A percentile compares a stretch with the other conserved stretches of the same genome.
Evolutionary conservation across 768 basidiomycete genomes (phyloP).

Genomic region (Macrocybe gigantea): DNA sequence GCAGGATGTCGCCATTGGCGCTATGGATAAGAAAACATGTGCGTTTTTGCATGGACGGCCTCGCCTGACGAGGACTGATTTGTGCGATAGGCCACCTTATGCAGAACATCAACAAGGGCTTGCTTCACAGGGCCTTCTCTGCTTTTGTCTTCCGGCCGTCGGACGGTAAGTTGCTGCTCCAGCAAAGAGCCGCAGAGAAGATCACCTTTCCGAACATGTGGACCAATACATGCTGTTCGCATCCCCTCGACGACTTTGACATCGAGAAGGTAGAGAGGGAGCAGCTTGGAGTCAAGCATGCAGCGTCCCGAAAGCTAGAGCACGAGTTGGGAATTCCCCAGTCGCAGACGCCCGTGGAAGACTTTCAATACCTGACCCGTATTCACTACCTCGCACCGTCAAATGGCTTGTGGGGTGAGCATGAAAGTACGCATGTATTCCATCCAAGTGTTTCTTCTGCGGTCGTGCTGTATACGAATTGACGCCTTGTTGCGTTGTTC

Average conservation of each 20-base stretch:
- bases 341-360: constrained; percentile 68
- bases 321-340: constrained; percentile 94
- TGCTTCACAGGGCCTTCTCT: constrained; percentile 97
- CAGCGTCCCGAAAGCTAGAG: constrained; percentile 93
- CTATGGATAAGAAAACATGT: constrained; percentile 97
- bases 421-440: constrained; percentile 65
- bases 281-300: constrained; percentile 79
- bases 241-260: constrained; percentile 90
- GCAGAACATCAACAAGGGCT: constrained; percentile 91
- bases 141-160: constrained; percentile 94
- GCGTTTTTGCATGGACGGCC: constrained; percentile 10
- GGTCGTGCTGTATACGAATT: neutral
- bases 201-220: constrained; percentile 99
- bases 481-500: constrained; percentile 1
- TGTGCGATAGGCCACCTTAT: constrained; percentile 79
- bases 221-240: constrained; percentile 99
- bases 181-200: constrained; percentile 96
- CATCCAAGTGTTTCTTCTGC: no score
- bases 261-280: constrained; percentile 71
- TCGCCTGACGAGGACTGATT: neutral
- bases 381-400: constrained; percentile 98
- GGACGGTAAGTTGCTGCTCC: constrained; percentile 89
- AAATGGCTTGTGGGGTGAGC: constrained; percentile 93
- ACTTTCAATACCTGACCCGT: constrained; percentile 91
- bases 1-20: constrained; percentile 77